Evolutionary conservation across 2,329 filamentous ascomycete genomes (phyloP), one percentile per base, ranked within the genome.

Genomic region (Aspergillus quadricinctus): DNA sequence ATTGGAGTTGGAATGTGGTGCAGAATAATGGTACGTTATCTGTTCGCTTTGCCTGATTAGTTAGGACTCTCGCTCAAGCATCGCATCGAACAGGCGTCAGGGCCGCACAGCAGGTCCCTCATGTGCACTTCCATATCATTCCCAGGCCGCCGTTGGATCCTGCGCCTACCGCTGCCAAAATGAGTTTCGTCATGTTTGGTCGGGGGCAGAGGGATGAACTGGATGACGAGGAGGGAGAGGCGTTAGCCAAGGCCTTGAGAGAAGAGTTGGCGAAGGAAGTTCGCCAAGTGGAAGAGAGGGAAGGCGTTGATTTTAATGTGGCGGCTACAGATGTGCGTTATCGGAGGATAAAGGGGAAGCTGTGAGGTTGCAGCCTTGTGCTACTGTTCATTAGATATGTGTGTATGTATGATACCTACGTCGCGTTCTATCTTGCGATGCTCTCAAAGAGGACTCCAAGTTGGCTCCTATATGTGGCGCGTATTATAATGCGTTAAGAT

Each of bases 101-200:
- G 31, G 93, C 93, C 2, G 92, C 92, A 2, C 93, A 97, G 76
- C 91, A 96, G 17, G 92, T 97, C 1, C 88, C 89, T 23, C 93
- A 97, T 73, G 88, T 95, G 50, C 93, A 99, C 73, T 97, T 95
- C 72, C 94, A 99, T 66, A 83, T 97, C 52, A 95, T 99, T 35
- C 93, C 93, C 0, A 79, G 93, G 40, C 92, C 92, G 48, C 69
- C 74, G 1, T 57, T 70, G 40, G 69, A 73, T 35, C 52, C 56
- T 14, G 55, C 46, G 48, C 59, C 56, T 35, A 68, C 31, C 14
- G 53, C 48, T 27, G 54, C 61, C 25, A 66, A 61, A 53, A 63
- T 63, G 49, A 71, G 71, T 51, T 78, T 74, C 61, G 72, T 75
- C 40, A 76, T 80, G 69, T 79, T 80, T 65, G 77, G 77, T 5